Evolutionary conservation across 192 early-diverging fungal species (phyloP).

Genomic region (Thamnidium elegans): DNA sequence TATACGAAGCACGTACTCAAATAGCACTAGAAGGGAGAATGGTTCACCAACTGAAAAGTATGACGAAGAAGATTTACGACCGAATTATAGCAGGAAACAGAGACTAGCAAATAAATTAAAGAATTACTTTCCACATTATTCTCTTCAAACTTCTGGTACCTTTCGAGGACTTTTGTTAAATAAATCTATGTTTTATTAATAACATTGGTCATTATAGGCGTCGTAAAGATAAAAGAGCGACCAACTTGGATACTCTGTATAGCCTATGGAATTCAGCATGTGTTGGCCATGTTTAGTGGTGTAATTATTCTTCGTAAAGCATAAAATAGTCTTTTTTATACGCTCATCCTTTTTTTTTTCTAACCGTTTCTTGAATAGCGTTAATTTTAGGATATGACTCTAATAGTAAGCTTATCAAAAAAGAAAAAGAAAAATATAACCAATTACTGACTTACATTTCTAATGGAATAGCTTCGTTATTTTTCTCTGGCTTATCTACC

Average conservation of each 20-base stretch:
- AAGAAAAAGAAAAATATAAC: background rate
- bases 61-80: no score
- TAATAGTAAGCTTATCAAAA: slow-evolving; percentile 28
- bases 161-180: background rate
- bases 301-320: slow-evolving; percentile 39
- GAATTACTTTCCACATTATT: slow-evolving; percentile 36
- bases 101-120: background rate
- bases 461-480: slow-evolving; percentile 34
- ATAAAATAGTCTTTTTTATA: background rate
- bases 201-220: slow-evolving; percentile 22
- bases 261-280: slow-evolving; percentile 48
- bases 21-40: no score
- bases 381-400: slow-evolving; percentile 43
- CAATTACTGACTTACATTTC: background rate
- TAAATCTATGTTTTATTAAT: background rate
- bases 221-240: slow-evolving; percentile 36
- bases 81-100: background rate
- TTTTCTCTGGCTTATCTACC: slow-evolving; percentile 53
- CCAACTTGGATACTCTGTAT: slow-evolving; percentile 28
- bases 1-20: no score
- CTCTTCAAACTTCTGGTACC: background rate
- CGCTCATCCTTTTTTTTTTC: background rate
- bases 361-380: slow-evolving; percentile 17
- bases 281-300: slow-evolving; percentile 56
- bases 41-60: no score